Percentiles rank a stretch among this genome's conserved stretches.
Evolutionary conservation across 257 asterid genomes (phyloP).

Genomic region (Paraleonurus japonicus): DNA sequence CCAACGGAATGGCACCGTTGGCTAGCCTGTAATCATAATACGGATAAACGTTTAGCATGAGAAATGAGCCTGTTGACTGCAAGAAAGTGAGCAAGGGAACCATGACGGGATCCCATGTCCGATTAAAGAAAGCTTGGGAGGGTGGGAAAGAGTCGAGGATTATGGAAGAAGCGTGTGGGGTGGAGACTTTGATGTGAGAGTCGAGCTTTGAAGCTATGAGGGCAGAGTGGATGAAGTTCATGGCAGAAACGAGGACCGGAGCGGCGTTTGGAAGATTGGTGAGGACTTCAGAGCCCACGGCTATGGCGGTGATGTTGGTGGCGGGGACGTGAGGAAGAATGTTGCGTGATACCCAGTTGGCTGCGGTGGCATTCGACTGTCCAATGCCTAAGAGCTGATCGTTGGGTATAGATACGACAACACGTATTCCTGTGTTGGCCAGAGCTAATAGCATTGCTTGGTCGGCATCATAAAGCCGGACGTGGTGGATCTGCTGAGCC

Average conservation of each 20-base stretch:
- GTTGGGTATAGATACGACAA: slow-evolving; percentile 75
- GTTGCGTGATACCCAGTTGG: slow-evolving; percentile 86
- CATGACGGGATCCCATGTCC: slow-evolving; percentile 70
- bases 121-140: slow-evolving; percentile 90
- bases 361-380: slow-evolving; percentile 80
- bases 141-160: slow-evolving; percentile 95
- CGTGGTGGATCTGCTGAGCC: slow-evolving; percentile 76
- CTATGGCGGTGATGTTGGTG: slow-evolving; percentile 79
- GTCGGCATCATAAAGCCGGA: slow-evolving; percentile 70
- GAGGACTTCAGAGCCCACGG: slow-evolving; percentile 84
- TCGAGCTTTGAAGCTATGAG: slow-evolving; percentile 79
- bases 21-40: slow-evolving; percentile 73
- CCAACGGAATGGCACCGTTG: slow-evolving; percentile 70
- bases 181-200: slow-evolving; percentile 70
- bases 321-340: slow-evolving; percentile 70
- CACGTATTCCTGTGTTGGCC: slow-evolving; percentile 71
- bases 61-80: slow-evolving; percentile 61
- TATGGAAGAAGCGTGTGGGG: slow-evolving; percentile 72
- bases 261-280: slow-evolving; percentile 77
- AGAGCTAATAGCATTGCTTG: slow-evolving; percentile 72
- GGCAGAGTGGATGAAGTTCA: slow-evolving; percentile 76
- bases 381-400: slow-evolving; percentile 84
- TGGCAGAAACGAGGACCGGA: slow-evolving; percentile 70
- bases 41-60: slow-evolving; percentile 87
- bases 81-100: slow-evolving; percentile 73